phyloP scores from a whole-genome alignment of 176 grass and related monocot species.

The Coix lacrymajobi region DNA sequence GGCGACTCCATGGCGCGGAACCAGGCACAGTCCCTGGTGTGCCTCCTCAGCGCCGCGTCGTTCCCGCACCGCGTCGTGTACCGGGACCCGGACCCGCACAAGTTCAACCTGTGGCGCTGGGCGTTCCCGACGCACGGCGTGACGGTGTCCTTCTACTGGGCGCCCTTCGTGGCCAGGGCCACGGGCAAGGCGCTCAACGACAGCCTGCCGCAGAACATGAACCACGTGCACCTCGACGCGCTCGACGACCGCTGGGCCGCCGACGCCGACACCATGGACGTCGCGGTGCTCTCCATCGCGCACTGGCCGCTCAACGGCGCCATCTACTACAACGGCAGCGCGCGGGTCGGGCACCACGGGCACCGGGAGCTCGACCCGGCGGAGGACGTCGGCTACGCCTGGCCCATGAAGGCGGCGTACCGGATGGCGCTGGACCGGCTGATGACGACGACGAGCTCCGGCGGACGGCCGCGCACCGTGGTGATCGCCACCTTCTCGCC shows the following conservation, averaged over 20 bases:
- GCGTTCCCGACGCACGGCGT: constrained; percentile 35
- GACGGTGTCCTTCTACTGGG: constrained; percentile 51
- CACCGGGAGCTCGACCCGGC: background rate
- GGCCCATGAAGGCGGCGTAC: constrained; percentile 32
- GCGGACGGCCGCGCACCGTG: background rate
- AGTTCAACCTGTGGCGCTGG: constrained; percentile 11
- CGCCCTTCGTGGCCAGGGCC: constrained; percentile 31
- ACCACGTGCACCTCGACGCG: constrained; percentile 31
- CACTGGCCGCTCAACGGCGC: constrained; percentile 54
- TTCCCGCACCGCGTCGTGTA: constrained; percentile 13
- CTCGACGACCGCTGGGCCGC: constrained; percentile 15
- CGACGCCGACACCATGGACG: constrained; percentile 40
- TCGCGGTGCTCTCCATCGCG: constrained; percentile 34
- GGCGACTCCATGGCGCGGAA: constrained; percentile 44
- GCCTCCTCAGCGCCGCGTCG: constrained; percentile 20
- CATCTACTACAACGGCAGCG: constrained; percentile 39
- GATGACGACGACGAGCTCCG: background rate
- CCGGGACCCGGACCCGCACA: background rate
- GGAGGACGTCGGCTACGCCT: constrained; percentile 32
- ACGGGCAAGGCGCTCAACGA: constrained; percentile 10
- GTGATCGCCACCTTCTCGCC: constrained; percentile 51
- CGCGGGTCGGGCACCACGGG: constrained; percentile 31
- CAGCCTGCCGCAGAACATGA: background rate
- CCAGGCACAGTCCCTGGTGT: constrained; percentile 42
- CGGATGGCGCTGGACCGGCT: constrained; percentile 21